A percentile compares a stretch with the other conserved stretches of the same genome.
phyloP scores from a whole-genome alignment of 1,139 yeast genomes.

The Eremothecium cymbalariae region DNA sequence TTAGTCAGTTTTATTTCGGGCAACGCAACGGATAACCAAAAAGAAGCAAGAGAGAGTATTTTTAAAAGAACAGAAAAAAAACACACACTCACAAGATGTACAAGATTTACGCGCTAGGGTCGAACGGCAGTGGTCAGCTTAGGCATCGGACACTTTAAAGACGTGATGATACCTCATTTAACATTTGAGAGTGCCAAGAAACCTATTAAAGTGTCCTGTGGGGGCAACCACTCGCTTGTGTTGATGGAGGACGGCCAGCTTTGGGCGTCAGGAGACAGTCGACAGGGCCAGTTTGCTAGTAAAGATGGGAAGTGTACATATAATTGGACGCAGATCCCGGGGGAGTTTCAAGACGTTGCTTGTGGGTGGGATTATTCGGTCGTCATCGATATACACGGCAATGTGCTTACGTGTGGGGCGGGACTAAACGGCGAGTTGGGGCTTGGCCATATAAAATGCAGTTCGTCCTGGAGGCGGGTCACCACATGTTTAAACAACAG shows the following conservation, averaged over 20 bases:
- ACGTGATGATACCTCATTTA: conserved; percentile 33
- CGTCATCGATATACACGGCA: conserved; percentile 37
- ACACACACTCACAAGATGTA: conserved; percentile 6
- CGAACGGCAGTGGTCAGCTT: conserved; percentile 74
- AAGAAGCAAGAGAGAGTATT: no score
- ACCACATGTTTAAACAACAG: conserved; percentile 11
- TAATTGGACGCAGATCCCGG: conserved; percentile 9
- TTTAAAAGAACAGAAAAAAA: no score
- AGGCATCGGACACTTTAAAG: conserved; percentile 55
- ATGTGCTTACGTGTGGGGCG: conserved; percentile 47
- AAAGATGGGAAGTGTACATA: not conserved
- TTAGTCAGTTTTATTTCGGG: no score
- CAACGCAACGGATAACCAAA: no score
- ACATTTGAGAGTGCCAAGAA: conserved; percentile 15
- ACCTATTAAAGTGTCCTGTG: conserved; percentile 49
- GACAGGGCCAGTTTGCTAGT: conserved; percentile 42
- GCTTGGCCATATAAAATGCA: conserved; percentile 32
- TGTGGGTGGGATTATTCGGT: conserved; percentile 76
- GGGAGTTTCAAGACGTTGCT: conserved; percentile 29
- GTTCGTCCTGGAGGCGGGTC: conserved; percentile 16
- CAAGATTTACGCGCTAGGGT: conserved; percentile 39
- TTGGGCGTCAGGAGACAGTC: conserved; percentile 54
- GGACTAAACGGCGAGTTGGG: conserved; percentile 79
- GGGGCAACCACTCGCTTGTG: conserved; percentile 81
- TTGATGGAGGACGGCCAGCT: conserved; percentile 46